A percentile compares a stretch with the other conserved stretches of the same genome.
phyloP scores from a whole-genome alignment of 371 early-diverging fungal genomes.

The Capillidium heterosporum region DNA sequence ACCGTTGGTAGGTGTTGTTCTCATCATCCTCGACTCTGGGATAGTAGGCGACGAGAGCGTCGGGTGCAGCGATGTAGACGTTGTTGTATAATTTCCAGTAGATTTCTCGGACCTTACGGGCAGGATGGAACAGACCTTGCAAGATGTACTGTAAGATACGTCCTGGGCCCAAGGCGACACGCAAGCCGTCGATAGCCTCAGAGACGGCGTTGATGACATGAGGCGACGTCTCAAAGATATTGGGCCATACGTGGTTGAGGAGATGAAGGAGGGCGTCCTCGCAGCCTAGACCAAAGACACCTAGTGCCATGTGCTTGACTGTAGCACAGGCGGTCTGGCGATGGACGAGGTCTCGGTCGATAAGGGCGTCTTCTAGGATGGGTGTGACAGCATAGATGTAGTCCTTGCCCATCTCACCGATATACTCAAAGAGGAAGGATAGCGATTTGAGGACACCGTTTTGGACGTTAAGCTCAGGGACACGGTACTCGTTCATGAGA shows the following conservation, averaged over 20 bases:
- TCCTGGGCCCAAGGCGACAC: slow-evolving; percentile 76
- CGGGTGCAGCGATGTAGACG: slow-evolving; percentile 83
- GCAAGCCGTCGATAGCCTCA: slow-evolving; percentile 88
- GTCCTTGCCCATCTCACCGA: slow-evolving; percentile 91
- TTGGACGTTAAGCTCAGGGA: slow-evolving; percentile 94
- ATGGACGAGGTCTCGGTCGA: slow-evolving; percentile 94
- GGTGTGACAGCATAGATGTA: slow-evolving; percentile 91
- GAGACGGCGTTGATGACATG: slow-evolving; percentile 94
- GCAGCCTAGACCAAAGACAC: slow-evolving; percentile 76
- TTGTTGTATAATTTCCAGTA: slow-evolving; percentile 97
- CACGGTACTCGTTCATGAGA: slow-evolving; percentile 96
- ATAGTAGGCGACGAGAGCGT: slow-evolving; percentile 76
- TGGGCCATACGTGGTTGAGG: slow-evolving; percentile 93
- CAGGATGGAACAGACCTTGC: slow-evolving; percentile 96
- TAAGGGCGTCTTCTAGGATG: slow-evolving; percentile 89
- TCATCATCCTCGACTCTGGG: slow-evolving; percentile 75
- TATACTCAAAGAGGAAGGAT: slow-evolving; percentile 93
- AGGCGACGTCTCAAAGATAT: slow-evolving; percentile 91
- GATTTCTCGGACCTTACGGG: slow-evolving; percentile 83
- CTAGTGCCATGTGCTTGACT: slow-evolving; percentile 77
- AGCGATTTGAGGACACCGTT: slow-evolving; percentile 93
- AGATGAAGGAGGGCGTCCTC: slow-evolving; percentile 88
- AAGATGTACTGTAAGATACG: slow-evolving; percentile 72
- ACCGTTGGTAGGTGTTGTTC: slow-evolving; percentile 46
- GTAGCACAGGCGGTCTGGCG: slow-evolving; percentile 91